phyloP scores from a whole-genome alignment of 2,329 filamentous ascomycete genomes.

The Penicillium corylophilum region DNA sequence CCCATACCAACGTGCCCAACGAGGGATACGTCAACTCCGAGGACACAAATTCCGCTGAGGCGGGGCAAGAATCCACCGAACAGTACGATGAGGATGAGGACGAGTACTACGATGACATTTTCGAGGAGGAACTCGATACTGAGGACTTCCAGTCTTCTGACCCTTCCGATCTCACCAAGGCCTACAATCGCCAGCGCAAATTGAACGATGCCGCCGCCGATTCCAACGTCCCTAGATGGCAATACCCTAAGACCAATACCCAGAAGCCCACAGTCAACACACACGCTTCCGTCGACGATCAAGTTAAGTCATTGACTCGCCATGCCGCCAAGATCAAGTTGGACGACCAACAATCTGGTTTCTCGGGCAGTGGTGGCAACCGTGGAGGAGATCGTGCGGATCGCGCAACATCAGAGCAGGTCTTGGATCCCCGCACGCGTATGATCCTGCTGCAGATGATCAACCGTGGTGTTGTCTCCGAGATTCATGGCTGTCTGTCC shows the following conservation, averaged over 20 bases:
- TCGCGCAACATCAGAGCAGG: conserved; percentile 89
- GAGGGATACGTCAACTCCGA: conserved; percentile 48
- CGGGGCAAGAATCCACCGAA: conserved; percentile 33
- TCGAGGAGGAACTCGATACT: conserved; percentile 54
- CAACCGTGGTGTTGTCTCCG: conserved; percentile 82
- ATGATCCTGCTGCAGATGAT: conserved; percentile 97
- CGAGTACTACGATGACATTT: conserved; percentile 62
- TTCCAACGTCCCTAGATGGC: conserved; percentile 52
- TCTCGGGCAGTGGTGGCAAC: conserved; percentile 48
- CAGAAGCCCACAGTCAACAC: conserved; percentile 81
- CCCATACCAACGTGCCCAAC: conserved; percentile 51
- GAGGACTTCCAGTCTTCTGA: conserved; percentile 59
- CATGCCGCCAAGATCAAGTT: conserved; percentile 85
- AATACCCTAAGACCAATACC: conserved; percentile 69
- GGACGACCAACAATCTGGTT: conserved; percentile 59
- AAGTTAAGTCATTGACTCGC: conserved; percentile 77
- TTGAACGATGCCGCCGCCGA: conserved; percentile 56
- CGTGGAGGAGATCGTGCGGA: conserved; percentile 73
- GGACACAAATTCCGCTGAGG: conserved; percentile 32
- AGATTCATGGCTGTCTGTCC: conserved; percentile 91
- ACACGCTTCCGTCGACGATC: conserved; percentile 76
- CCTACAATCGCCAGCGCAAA: conserved; percentile 80
- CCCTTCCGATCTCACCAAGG: conserved; percentile 72
- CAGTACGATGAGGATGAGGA: conserved; percentile 50
- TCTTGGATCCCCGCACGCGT: conserved; percentile 87